Conservation (phyloP, 1,139 yeast genomes). For the Candida gigantensis region DNA sequence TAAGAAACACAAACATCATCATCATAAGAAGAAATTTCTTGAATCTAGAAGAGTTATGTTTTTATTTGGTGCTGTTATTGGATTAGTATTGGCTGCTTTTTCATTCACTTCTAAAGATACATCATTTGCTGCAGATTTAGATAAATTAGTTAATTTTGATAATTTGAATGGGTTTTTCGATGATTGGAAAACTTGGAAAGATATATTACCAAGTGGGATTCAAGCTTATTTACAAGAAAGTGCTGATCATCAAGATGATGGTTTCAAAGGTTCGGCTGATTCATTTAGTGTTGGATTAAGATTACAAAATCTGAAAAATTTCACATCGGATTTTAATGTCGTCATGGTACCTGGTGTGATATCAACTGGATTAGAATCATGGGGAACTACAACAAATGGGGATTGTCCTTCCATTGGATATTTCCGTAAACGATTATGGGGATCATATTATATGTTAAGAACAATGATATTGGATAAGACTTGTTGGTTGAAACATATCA, state of each 20-base stretch:
- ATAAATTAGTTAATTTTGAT: conserved; percentile 53
- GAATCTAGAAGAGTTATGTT: conserved; percentile 52
- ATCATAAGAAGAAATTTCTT: conserved; percentile 24
- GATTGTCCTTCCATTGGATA: conserved; percentile 80
- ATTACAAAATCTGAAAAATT: conserved; percentile 52
- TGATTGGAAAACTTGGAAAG: conserved; percentile 54
- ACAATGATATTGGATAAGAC: conserved; percentile 89
- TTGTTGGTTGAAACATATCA: conserved; percentile 91
- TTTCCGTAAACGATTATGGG: conserved; percentile 93
- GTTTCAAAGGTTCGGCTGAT: conserved; percentile 62
- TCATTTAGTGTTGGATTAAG: conserved; percentile 86
- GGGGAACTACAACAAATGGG: conserved; percentile 70
- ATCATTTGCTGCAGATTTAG: conserved; percentile 46
- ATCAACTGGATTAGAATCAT: conserved; percentile 91
- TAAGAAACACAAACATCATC: background rate
- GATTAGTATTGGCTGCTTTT: conserved; percentile 66
- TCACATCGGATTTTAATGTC: conserved; percentile 69
- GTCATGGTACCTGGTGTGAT: conserved; percentile 95
- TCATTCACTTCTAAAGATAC: conserved; percentile 54
- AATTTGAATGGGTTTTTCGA: too few species aligned
- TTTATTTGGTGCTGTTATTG: conserved; percentile 64
- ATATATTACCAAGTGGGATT: conserved; percentile 64
- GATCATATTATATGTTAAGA: conserved; percentile 90
- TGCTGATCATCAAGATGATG: conserved; percentile 36
- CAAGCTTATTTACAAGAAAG: conserved; percentile 58